Evolutionary conservation across 768 basidiomycete genomes (phyloP).

Genomic region (Amanita phalloides): DNA sequence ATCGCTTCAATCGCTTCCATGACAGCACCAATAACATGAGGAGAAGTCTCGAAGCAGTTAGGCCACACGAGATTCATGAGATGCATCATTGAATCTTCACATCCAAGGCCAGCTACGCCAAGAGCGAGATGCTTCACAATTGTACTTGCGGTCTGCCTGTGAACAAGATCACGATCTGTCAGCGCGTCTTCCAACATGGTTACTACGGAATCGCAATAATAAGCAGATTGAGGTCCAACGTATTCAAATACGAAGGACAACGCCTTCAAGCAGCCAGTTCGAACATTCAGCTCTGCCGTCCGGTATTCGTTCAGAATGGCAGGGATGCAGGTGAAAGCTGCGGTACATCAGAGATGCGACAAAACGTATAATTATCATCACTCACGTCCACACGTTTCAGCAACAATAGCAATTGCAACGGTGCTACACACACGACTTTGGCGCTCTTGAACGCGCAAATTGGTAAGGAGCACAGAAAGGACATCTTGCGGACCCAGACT

Average conservation of each 20-base stretch:
- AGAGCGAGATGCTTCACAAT: conserved; percentile 98
- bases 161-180: conserved; percentile 96
- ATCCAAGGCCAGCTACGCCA: conserved; percentile 93
- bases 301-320: conserved; percentile 98
- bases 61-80: conserved; percentile 99
- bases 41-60: conserved; percentile 96
- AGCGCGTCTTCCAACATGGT: conserved; percentile 98
- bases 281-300: conserved; percentile 95
- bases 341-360: conserved; percentile 5
- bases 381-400: conserved; percentile 81
- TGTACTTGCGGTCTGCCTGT: conserved; percentile 94
- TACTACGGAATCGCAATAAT: conserved; percentile 95
- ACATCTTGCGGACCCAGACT: conserved; percentile 99
- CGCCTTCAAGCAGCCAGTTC: conserved; percentile 97
- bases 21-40: conserved; percentile 95
- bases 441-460: conserved; percentile 95
- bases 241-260: conserved; percentile 99
- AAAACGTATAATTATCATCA: conserved; percentile 8
- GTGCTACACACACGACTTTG: conserved; percentile 98
- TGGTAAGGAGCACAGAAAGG: conserved; percentile 88
- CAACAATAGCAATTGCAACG: conserved; percentile 94
- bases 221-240: conserved; percentile 91
- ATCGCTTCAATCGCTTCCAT: conserved; percentile 99
- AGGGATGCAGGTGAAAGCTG: conserved; percentile 96
- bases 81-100: conserved; percentile 97